Base-by-base conservation (phyloP, 352 stramenopile genomes). In the Pythium pectinolyticum region DNA sequence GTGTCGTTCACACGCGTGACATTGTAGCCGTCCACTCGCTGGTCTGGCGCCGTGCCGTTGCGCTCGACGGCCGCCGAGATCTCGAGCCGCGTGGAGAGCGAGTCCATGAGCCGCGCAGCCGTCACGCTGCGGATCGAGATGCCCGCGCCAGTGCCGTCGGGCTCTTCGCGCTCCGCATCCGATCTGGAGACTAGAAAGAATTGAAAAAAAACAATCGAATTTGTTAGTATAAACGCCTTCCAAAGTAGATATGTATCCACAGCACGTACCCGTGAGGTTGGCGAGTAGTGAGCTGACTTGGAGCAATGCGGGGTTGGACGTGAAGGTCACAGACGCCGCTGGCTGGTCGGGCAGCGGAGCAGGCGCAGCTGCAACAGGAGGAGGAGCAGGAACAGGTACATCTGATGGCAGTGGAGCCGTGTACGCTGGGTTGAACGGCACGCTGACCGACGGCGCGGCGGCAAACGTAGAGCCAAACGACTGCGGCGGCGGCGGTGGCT, bases 11-110 rank as follows among this genome's bases (percentile, higher is more conserved):
- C 82, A 25, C 83, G 81, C 12, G 80, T 92, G 1, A 92, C 73
- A 43, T 94, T 85, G 76, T 92, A 94, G 3, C 79, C 78, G 45
- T 89, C 81, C 11, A 74, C 69, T 17, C 69, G 67, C 35, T 94
- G 77, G 30, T 74, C 65, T 1, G 85, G 80, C 11, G 76, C 53
- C 31, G 60, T 70, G 22, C 79, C 75, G 72, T 90, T 94, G 19
- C 75, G 67, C 30, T 92, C 82, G 28, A 94, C 71, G 0, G 80
- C 83, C 12, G 70, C 74, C 4, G 85, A 90, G 50, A 94, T 94
- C 64, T 79, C 73, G 31, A 92, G 56, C n/a, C 78, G 78, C 28
- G 84, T 85, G 28, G 73, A 77, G 19, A 94, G 41, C 37, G 83
- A 87, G 61, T 92, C 82, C 82, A 94, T 92, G 60, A 88, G 82